Evolutionary conservation across 148 eudicot genomes (phyloP), one percentile per base, ranked within the genome.

Genomic region (Nyssa sinensis): DNA sequence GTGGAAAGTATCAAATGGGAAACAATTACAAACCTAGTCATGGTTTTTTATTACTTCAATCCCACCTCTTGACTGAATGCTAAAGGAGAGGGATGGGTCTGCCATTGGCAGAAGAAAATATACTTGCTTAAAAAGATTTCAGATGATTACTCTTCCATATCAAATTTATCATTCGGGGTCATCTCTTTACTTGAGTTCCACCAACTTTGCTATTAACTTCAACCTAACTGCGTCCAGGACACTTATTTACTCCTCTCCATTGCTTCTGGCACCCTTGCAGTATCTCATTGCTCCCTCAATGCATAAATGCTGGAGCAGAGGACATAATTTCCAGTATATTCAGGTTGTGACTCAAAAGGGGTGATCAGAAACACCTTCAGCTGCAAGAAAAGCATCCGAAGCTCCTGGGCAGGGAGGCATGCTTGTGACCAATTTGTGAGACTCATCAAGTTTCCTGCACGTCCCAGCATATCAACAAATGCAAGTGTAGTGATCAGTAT

Each of bases 221-320:
- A 71, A 78, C 73, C 84, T 77, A 73, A 65, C 87, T 81, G 67
- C 70, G 76, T 68, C 84, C 87, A 78, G 84, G 84, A 69, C 60
- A 27, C 78, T 84, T 84, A 51, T 55, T 23, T 19, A 32, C 34
- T 84, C 79, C 72, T 59, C 49, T 76, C 76, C 87, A 84, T 84
- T 35, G 65, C 74, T 64, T 64, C 75, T 49, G 82, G 84, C 53
- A 84, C 79, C 49, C 76, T 70, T 29, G 73, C 78, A 25, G 84
- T 84, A 57, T 81, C 81, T 84, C 87, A 84, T 57, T 81, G 80
- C 76, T 79, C 79, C 62, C 84, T 78, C 58, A 74, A 78, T 72
- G 87, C 87, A 81, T 84, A 84, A 53, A 84, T 84, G 55, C 85
- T 81, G 72, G 82, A 84, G 51, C 81, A 84, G 37, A 84, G 87